Evolutionary conservation across 2,329 filamentous ascomycete genomes (phyloP).

Genomic region (Ophiostoma australiae): DNA sequence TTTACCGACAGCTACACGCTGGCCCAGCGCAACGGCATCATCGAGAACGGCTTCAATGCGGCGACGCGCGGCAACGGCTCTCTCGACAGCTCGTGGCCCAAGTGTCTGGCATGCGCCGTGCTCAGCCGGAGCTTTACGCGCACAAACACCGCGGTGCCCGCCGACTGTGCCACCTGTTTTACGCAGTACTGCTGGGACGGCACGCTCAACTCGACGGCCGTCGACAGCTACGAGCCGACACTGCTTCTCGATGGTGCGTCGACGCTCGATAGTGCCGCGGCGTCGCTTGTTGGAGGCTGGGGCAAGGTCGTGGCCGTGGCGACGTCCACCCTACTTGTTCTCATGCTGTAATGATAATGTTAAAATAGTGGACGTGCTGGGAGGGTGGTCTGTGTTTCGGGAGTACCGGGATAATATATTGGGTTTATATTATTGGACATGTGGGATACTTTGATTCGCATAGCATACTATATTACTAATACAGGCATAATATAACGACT

Average conservation of each 20-base stretch:
- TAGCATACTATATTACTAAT: slow-evolving; percentile 3
- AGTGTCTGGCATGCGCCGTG: slow-evolving; percentile 84
- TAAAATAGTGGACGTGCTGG: background rate
- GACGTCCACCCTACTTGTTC: background rate
- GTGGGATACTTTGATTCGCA: background rate
- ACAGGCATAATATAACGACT: background rate
- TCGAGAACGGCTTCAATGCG: slow-evolving; percentile 79
- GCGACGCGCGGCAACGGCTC: slow-evolving; percentile 80
- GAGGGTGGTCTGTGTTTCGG: background rate
- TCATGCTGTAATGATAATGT: background rate
- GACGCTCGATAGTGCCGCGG: slow-evolving; percentile 16
- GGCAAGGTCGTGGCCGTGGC: slow-evolving; percentile 8
- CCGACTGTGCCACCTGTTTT: slow-evolving; percentile 73
- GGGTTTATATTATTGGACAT: background rate
- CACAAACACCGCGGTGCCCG: slow-evolving; percentile 63
- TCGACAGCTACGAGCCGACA: slow-evolving; percentile 33
- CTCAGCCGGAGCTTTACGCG: slow-evolving; percentile 69
- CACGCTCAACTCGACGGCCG: slow-evolving; percentile 38
- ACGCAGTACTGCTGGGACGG: slow-evolving; percentile 88
- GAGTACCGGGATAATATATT: background rate
- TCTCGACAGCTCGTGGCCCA: slow-evolving; percentile 66
- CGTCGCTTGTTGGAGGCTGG: slow-evolving; percentile 10
- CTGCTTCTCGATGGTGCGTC: slow-evolving; percentile 31
- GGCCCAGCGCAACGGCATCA: slow-evolving; percentile 68
- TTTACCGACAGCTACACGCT: slow-evolving; percentile 61